A percentile compares a stretch with the other conserved stretches of the same genome.
phyloP scores from a whole-genome alignment of 108 stramenopile genomes.

The Epithemia pelagica region DNA sequence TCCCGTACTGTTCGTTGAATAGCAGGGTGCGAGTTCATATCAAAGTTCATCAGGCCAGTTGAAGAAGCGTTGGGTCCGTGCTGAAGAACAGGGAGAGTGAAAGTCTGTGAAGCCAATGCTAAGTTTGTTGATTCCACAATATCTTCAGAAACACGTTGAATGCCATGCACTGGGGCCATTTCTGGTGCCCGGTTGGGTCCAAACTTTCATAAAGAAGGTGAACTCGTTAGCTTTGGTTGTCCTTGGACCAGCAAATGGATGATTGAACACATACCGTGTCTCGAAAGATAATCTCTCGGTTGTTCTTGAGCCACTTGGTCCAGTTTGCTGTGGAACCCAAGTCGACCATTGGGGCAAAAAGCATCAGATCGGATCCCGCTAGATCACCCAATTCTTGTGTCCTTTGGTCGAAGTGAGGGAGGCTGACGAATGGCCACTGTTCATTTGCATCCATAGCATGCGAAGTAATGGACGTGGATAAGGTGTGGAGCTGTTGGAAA shows the following conservation, averaged over 20 bases:
- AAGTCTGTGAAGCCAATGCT: neutral
- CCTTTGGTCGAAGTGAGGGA: slow-evolving; percentile 38
- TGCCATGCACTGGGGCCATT: slow-evolving; percentile 14
- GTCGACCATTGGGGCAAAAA: slow-evolving; percentile 33
- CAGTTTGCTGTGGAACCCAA: neutral
- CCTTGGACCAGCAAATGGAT: too few relatives aligned
- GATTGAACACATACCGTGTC: too few relatives aligned
- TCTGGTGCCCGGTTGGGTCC: too few relatives aligned
- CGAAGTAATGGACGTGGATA: slow-evolving; percentile 38
- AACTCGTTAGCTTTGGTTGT: too few relatives aligned
- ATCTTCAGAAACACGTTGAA: slow-evolving; percentile 6
- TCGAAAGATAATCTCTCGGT: too few relatives aligned
- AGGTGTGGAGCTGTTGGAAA: slow-evolving; percentile 17
- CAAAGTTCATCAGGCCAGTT: slow-evolving; percentile 33
- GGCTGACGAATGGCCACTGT: slow-evolving; percentile 49
- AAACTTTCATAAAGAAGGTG: too few relatives aligned
- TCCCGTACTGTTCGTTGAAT: slow-evolving; percentile 12
- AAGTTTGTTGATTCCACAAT: neutral
- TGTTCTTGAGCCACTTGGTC: too few relatives aligned
- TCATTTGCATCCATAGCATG: slow-evolving; percentile 1
- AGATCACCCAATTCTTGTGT: slow-evolving; percentile 18
- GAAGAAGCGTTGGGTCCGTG: neutral
- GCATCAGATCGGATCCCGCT: slow-evolving; percentile 29
- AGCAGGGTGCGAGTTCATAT: slow-evolving; percentile 34
- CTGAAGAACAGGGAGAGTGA: neutral